A percentile compares a stretch with the other conserved stretches of the same genome.
These are phyloP conservation scores for Gomphus bonarii DNA, from an alignment of 1,284 basidiomycete genomes.

Conservation along the genomic window DNA sequence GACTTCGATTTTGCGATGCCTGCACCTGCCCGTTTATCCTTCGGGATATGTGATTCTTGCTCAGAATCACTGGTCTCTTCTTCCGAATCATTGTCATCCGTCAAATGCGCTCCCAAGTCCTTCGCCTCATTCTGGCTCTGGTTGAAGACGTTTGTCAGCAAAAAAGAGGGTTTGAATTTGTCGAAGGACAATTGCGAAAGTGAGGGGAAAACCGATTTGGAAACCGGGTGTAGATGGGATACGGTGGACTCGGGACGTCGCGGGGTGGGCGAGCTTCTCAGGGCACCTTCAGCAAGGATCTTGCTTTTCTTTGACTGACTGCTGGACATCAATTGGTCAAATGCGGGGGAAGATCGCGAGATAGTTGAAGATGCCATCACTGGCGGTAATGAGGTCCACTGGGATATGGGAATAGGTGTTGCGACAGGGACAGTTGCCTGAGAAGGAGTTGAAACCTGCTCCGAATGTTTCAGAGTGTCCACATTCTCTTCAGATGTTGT, in stretches of 20 bases:
- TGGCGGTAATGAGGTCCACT: background rate
- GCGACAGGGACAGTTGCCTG: background rate
- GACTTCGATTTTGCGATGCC: background rate
- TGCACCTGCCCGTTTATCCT: constrained; percentile 6
- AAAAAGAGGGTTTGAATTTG: constrained; percentile 9
- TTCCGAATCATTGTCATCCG: background rate
- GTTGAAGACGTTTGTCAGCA: background rate
- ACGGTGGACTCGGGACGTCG: background rate
- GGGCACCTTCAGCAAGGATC: background rate
- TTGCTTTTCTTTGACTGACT: background rate
- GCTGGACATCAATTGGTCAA: constrained; percentile 1
- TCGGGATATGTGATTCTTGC: constrained; percentile 6
- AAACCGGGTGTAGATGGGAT: background rate
- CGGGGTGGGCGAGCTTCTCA: background rate
- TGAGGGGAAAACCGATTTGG: constrained; percentile 6
- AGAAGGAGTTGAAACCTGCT: background rate
- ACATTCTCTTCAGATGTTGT: background rate
- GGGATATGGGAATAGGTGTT: background rate
- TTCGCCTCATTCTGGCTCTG: background rate
- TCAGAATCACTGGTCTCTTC: constrained; percentile 6
- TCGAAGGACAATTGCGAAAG: constrained; percentile 8
- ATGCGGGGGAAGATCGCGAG: background rate
- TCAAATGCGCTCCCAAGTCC: background rate
- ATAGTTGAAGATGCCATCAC: background rate
- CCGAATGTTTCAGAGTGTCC: background rate